Base-by-base conservation (phyloP, 192 early-diverging fungal species). In the Chytriomyces confervae region DNA sequence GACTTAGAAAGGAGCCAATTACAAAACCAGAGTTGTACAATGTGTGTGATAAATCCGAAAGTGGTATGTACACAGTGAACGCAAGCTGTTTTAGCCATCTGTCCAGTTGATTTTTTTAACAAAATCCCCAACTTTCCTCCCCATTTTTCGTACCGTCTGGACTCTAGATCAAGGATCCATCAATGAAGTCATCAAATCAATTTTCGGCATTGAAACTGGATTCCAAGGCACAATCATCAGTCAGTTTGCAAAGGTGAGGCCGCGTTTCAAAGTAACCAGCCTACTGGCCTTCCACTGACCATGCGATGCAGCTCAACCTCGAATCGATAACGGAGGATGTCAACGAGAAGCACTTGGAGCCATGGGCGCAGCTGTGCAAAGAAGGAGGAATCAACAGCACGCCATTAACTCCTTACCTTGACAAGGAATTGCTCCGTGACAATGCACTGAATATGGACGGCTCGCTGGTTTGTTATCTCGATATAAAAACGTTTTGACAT, bases 271-370 rank as follows among this genome's bases (percentile, higher is more conserved):
- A 27, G 24, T 27, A 27, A 27, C 24, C 24, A 27, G 0, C 24
- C 24, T 27, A 27, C 24, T 27, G 11, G 11, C 2, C n/a, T 49
- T 45, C 5, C 18, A 50, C 27, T 66, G 20, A 69, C 2, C 47
- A 29, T 20, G 16, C 10, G 9, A n/a, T 53, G 43, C 74, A 95
- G 90, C 83, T 95, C n/a, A 92, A 95, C 77, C 86, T 95, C 62
- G 88, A 92, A 61, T 91, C 91, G 11, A 90, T 96, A 18, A 93
- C 93, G 5, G 96, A 98, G 74, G 95, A 96, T 23, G 93, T 94
- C 72, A 98, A 98, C 72, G 96, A 97, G 75, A 94, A 92, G 81
- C 93, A 97, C 68, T 83, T 98, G 67, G 92, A 92, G 45, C 97
- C 97, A 18, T 98, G 97, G 97, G 92, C 94, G 53, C 91, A 93